These are phyloP conservation scores for Rhynchospora pubera DNA, from an alignment of 176 grass and related monocot genomes.

Conservation along the genomic window DNA sequence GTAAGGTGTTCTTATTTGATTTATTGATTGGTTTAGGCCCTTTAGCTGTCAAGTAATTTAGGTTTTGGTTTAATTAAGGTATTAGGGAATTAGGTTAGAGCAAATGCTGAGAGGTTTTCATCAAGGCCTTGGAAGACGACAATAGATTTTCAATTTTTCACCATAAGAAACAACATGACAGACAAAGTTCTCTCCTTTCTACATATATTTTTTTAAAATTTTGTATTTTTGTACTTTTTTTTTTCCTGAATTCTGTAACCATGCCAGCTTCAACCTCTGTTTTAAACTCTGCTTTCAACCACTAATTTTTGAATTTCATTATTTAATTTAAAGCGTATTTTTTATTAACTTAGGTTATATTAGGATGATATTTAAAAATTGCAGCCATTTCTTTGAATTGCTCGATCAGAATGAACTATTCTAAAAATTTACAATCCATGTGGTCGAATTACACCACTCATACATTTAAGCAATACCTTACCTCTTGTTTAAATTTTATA, in stretches of 20 bases:
- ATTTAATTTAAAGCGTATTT: neutral
- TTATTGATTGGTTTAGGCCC: neutral
- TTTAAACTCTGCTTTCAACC: neutral
- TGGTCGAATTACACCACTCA: neutral
- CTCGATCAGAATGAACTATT: neutral
- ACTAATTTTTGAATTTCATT: neutral
- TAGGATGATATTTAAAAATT: neutral
- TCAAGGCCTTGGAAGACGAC: neutral
- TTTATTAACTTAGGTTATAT: neutral
- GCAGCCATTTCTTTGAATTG: neutral
- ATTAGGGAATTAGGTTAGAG: neutral
- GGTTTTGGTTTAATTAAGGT: conserved; percentile 10
- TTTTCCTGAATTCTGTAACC: neutral
- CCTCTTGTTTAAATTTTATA: neutral
- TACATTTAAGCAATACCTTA: neutral
- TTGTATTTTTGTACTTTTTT: neutral
- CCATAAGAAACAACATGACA: neutral
- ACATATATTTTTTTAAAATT: neutral
- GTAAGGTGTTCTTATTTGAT: neutral
- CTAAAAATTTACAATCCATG: neutral
- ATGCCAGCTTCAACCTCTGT: neutral
- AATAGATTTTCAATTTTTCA: neutral
- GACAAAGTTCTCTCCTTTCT: neutral
- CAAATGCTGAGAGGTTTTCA: neutral
- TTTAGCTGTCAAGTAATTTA: neutral